Base-by-base conservation (phyloP, 805 yeast genomes). In the Torulaspora gathmanii region DNA sequence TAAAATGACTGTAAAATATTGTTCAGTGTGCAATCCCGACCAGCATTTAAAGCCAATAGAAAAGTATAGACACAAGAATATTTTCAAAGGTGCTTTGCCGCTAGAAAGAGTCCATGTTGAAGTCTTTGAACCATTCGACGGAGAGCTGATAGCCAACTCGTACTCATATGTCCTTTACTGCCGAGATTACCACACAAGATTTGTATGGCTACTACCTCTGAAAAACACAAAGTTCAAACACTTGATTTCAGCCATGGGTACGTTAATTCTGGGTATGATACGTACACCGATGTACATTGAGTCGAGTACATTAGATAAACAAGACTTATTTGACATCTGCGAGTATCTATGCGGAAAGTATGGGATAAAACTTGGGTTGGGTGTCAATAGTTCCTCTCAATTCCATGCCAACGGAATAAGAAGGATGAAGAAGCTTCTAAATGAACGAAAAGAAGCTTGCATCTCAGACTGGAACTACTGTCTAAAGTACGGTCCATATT, bases 21-120 rank as follows among this genome's bases (percentile, higher is more conserved):
- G 70, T 48, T 57, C 66, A 1, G 44, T 46, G 13, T 63, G 67
- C 42, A 63, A 61, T 42, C 53, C 59, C 23, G 48, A 46, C 15
- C 40, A 43, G 40, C 34, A 44, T 16, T 30, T 46, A 16, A 38
- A 30, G 10, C 51, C 53, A 16, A 31, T 49, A 7, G 47, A 48
- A 28, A 54, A 55, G 38, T 38, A 23, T 23, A 49, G 47, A 19
- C 53, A 48, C 33, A 40, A 44, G 7, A 53, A 56, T 48, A 45
- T 52, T 6, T 56, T 53, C 41, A 49, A 48, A 23, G 44, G 51
- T 17, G 22, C 56, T 19, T 28, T 58, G 44, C 65, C 64, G 1
- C 47, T 58, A 6, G 64, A 58, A 35, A 52, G 64, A 47, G 46
- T 64, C 7, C 65, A 62, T 35, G 37, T 64, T 23, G 68, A 64